Evolutionary conservation across 768 basidiomycete species (phyloP), one percentile per base, ranked within the genome.

Genomic region (Agaricus blazei): DNA sequence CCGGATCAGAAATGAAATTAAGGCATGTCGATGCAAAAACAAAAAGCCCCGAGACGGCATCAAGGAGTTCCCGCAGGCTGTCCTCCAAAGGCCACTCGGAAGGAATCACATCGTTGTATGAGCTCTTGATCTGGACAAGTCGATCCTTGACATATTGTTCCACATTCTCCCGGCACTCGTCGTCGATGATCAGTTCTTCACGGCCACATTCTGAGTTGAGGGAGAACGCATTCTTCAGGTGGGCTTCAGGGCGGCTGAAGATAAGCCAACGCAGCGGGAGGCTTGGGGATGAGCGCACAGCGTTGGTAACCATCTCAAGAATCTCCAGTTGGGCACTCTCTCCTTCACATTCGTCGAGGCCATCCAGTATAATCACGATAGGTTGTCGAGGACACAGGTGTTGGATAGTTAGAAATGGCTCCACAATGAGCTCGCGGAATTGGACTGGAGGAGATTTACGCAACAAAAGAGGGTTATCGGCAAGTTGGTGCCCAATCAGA

Each of bases 271-370:
- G 41, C 2, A 52, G 26, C 2, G 51, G 51, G 4, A 52, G 12
- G 15, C n/a, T 29, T 8, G 24, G 24, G 8, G 34, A 19, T 1
- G 8, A 19, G 2, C 36, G 42, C 7, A 44, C 19, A 9, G 40
- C n/a, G 2, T 52, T 42, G 1, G 31, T 42, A 15, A 52, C 34
- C 27, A 52, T n/a, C 4, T 42, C 19, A 26, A 50, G 15, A 23
- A 56, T 34, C 36, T 56, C 40, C 29, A 19, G 7, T 36, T 56
- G 55, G 7, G 40, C 15, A n/a, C 36, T 23, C 37, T 44, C 26
- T 14, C 48, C 54, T 8, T 42, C n/a, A 41, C 54, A 56, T 24
- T 56, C 54, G 31, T 56, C 48, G 4, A 56, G 31, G 14, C 48
- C 48, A 38, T 56, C 48, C 6, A 56, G 11, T 1, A 56, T 34